Evolutionary conservation across 768 basidiomycete species (phyloP), one percentile per base, ranked within the genome.

Genomic region (Auricularia heimuer): DNA sequence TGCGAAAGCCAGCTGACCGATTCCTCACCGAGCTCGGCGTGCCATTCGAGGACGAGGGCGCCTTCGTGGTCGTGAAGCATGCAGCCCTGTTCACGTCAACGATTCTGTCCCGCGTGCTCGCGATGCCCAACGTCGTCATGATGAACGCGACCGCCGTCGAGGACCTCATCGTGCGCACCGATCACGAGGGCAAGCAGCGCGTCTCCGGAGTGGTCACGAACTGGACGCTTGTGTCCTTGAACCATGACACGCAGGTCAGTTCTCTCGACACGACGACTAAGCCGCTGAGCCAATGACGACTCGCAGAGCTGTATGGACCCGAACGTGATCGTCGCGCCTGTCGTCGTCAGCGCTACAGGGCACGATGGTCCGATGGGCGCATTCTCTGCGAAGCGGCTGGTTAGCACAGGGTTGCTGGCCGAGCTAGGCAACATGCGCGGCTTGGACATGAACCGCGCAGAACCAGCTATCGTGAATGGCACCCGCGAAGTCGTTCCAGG

Each of bases 101-200:
- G 1, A 74, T 90, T 58, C 77, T 92, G 44, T 86, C 87, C 65
- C 82, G 83, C 60, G 87, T 89, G 64, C 82, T 90, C 66, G 80
- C 85, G 12, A 76, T 86, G 68, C 85, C 85, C 16, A 90, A 90
- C 69, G 86, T 90, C 62, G 83, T 86, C 37, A 74, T 89, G 75
- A 83, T 90, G 80, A 90, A 90, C 75, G 87, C 87, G 33, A 91
- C 89, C 3, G 85, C 88, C 6, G 87, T 88, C n/a, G 89, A 91
- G 73, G 90, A 91, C 72, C 81, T 91, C 60, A 85, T 91, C 74
- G 81, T 88, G 63, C 82, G 82, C 68, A 78, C 79, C 60, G 88
- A 81, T 73, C 74, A 72, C 65, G 71, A 73, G 64, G 77, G 76
- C 63, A 44, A 68, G 61, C 77, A 80, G 69, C 80, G 81, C 65